Conservation (phyloP, 208 protist genomes). For the Leptomonas seymouri region DNA sequence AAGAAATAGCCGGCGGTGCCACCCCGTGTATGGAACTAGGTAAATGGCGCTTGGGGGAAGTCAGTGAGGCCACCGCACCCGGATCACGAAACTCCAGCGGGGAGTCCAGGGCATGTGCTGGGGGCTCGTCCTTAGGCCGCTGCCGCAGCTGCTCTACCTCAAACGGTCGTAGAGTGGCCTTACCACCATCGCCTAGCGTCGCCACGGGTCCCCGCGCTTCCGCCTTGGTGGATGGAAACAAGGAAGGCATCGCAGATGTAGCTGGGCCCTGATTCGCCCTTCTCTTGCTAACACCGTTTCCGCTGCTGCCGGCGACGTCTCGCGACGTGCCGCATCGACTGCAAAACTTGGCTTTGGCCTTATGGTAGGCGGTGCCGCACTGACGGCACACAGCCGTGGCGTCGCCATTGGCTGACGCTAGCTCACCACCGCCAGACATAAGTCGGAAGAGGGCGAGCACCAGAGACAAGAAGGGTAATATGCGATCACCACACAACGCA, state of each 20-base stretch:
- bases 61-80: conserved; percentile 17
- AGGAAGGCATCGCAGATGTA: conserved; percentile 5
- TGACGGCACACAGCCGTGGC: conserved; percentile 37
- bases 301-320: not conserved
- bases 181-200: not conserved
- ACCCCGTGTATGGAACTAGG: not conserved
- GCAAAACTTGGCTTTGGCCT: conserved; percentile 81
- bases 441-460: not conserved
- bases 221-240: not conserved
- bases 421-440: conserved; percentile 20
- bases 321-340: conserved; percentile 75
- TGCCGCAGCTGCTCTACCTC: conserved; percentile 16
- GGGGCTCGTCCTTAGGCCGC: not conserved
- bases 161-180: conserved; percentile 22
- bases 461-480: not conserved
- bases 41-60: conserved; percentile 6
- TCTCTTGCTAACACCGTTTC: not conserved
- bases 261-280: not conserved
- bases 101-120: not conserved
- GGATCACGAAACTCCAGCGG: conserved; percentile 25
- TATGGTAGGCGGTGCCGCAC: conserved; percentile 75
- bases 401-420: conserved; percentile 3
- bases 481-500: not conserved
- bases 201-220: not conserved
- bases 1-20: not conserved